Conservation (phyloP, 2,329 filamentous ascomycete genomes). For the Trichoderma sp. region DNA sequence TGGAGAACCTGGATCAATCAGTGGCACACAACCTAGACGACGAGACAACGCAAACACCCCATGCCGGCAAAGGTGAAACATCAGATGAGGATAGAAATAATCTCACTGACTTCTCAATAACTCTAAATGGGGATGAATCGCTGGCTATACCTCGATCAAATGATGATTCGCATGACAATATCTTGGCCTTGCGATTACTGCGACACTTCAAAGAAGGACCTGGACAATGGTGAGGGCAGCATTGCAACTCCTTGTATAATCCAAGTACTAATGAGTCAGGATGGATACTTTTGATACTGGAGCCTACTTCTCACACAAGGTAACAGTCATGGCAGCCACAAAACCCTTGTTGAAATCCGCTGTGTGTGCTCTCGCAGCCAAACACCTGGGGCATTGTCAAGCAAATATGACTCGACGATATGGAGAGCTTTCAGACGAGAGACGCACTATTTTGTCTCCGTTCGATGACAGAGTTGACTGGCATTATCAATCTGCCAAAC, state of each 20-base stretch:
- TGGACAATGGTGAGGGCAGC: not conserved
- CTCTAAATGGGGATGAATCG: not conserved
- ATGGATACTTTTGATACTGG: constrained; percentile 16
- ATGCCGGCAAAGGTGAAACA: not conserved
- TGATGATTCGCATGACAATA: not conserved
- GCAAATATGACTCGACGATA: not conserved
- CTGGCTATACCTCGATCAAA: not conserved
- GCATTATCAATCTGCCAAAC: constrained; percentile 9
- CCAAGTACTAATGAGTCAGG: not conserved
- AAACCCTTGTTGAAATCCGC: constrained; percentile 10
- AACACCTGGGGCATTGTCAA: constrained; percentile 1
- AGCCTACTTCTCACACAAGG: constrained; percentile 9
- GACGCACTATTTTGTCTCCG: not conserved
- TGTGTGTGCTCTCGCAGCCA: constrained; percentile 5
- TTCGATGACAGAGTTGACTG: not conserved
- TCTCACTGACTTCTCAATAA: not conserved
- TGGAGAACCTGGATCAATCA: not conserved
- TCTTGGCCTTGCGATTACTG: not conserved
- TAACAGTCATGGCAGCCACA: constrained; percentile 10
- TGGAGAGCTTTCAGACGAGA: not conserved
- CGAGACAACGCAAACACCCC: not conserved
- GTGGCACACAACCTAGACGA: not conserved
- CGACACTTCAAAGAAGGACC: constrained; percentile 10
- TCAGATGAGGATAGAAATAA: not conserved
- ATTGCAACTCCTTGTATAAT: not conserved